Percentiles rank a stretch among this genome's conserved stretches.
phyloP scores from a whole-genome alignment of 2,329 filamentous ascomycete genomes.

The Endothia cerciana region DNA sequence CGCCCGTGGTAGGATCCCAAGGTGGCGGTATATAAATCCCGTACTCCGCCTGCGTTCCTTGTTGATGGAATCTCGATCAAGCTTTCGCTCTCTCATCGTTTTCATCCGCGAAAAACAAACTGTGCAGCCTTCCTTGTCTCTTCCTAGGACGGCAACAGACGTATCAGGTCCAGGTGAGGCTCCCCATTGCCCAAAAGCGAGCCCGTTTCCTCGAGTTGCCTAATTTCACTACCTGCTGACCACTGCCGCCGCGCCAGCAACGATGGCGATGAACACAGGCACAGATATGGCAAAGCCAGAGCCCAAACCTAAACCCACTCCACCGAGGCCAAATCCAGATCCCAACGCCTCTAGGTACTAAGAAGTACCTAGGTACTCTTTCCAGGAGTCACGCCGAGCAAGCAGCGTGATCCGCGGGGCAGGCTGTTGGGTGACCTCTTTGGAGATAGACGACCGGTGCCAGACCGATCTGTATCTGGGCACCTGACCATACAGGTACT shows the following conservation, averaged over 20 bases:
- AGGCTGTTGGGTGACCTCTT: not conserved
- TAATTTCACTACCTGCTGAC: not conserved
- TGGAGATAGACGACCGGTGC: not conserved
- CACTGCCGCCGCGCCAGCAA: not conserved
- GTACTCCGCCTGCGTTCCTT: not conserved
- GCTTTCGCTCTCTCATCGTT: not conserved
- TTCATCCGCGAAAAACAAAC: not conserved
- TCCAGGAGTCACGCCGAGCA: not conserved
- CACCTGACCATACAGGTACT: not conserved
- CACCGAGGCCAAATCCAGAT: conserved; percentile 1
- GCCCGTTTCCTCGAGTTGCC: not conserved
- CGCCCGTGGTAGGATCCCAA: not conserved
- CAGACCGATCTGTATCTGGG: not conserved
- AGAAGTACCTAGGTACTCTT: not conserved
- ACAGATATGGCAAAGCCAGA: not conserved
- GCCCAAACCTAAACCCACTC: conserved; percentile 1
- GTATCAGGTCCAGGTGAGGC: not conserved
- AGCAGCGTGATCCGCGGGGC: not conserved
- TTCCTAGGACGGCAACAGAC: not conserved
- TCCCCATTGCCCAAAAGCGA: not conserved
- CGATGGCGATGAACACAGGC: not conserved
- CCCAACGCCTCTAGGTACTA: not conserved
- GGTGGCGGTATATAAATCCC: not conserved
- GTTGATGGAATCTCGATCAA: not conserved
- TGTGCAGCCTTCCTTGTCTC: not conserved